Percentiles rank a stretch among this genome's conserved stretches.
These are phyloP conservation scores for Begonia masoniana DNA, from an alignment of 306 rosid genomes.

Conservation along the genomic window DNA sequence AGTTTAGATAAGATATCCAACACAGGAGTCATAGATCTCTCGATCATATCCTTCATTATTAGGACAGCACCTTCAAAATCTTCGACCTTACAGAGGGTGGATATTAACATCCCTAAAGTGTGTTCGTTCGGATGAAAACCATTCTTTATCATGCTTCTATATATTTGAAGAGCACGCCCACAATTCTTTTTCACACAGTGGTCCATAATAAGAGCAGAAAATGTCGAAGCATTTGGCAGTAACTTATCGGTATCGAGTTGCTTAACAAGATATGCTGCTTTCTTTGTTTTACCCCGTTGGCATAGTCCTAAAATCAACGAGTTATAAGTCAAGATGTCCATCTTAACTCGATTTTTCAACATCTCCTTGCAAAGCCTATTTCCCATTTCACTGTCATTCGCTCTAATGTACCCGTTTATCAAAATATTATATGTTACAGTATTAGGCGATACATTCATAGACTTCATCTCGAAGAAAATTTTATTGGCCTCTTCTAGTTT, in stretches of 20 bases:
- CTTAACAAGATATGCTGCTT: conserved; percentile 61
- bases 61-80: conserved; percentile 72
- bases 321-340: too few species aligned
- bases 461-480: too few species aligned
- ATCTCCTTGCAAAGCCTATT: too few species aligned
- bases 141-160: conserved; percentile 60
- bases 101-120: conserved; percentile 38
- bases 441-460: too few species aligned
- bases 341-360: too few species aligned
- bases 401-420: too few species aligned
- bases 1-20: conserved; percentile 33
- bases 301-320: too few species aligned
- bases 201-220: conserved; percentile 59
- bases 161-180: conserved; percentile 49
- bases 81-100: conserved; percentile 40
- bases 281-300: conserved; percentile 70
- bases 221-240: conserved; percentile 59
- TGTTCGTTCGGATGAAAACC: conserved; percentile 43
- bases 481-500: too few species aligned
- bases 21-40: conserved; percentile 37
- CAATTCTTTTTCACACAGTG: conserved; percentile 51
- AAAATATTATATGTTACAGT: too few species aligned
- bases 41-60: conserved; percentile 56
- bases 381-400: too few species aligned
- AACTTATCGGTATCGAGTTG: conserved; percentile 51